Evolutionary conservation across 257 asterid species (phyloP).

Genomic region (Rhazya stricta): DNA sequence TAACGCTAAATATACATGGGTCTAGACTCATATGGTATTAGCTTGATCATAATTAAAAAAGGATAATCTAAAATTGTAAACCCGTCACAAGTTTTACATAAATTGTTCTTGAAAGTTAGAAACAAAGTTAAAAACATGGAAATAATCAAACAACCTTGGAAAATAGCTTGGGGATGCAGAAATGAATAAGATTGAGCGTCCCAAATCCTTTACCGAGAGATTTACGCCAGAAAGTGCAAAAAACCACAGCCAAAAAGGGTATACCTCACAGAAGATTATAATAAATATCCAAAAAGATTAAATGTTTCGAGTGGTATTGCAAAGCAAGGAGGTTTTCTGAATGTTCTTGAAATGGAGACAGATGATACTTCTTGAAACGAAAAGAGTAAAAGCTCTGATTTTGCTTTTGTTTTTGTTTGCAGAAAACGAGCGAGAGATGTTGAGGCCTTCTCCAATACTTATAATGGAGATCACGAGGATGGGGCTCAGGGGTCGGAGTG

Average conservation of each 20-base stretch:
- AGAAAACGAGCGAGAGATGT: background rate
- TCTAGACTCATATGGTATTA: background rate
- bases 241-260: background rate
- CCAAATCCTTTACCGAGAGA: background rate
- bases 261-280: background rate
- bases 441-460: background rate
- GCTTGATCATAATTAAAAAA: background rate
- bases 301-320: background rate
- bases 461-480: background rate
- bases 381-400: background rate
- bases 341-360: background rate
- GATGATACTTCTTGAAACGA: background rate
- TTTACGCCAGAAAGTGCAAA: background rate
- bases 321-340: background rate
- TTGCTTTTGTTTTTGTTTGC: background rate
- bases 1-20: background rate
- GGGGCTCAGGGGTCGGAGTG: no score
- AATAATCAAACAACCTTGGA: constrained; percentile 10
- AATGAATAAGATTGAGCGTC: background rate
- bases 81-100: background rate
- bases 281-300: background rate
- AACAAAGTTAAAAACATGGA: background rate
- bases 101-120: background rate
- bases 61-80: background rate
- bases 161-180: background rate